Percentiles rank a stretch among this genome's conserved stretches.
Evolutionary conservation across 176 grass and related monocot genomes (phyloP).

Genomic region (Oryza coarctata): DNA sequence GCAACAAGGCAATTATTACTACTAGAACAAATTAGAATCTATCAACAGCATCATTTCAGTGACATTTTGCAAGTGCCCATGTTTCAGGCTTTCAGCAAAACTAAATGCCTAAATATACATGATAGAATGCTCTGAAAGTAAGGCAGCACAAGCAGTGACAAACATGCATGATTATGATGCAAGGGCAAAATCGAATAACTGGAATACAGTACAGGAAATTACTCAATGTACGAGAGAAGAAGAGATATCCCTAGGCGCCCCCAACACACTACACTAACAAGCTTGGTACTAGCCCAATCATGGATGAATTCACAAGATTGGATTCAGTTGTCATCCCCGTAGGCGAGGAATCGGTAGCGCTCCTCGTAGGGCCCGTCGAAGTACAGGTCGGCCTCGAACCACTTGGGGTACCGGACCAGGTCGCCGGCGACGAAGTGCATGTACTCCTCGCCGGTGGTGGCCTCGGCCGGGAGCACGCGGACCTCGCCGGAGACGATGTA

Average conservation of each 20-base stretch:
- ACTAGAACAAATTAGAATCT: not conserved
- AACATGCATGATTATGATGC: not conserved
- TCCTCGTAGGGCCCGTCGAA: conserved; percentile 92
- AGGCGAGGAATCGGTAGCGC: conserved; percentile 81
- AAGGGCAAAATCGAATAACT: not conserved
- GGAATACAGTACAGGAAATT: not conserved
- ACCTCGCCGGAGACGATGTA: conserved; percentile 91
- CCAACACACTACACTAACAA: not conserved
- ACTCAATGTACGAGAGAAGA: not conserved
- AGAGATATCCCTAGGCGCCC: not conserved
- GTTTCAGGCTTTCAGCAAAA: not conserved
- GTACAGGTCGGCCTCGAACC: conserved; percentile 90
- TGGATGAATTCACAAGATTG: not conserved
- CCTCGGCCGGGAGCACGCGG: conserved; percentile 67
- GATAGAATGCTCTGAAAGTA: not conserved
- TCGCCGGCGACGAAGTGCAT: conserved; percentile 95
- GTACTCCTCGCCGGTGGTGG: conserved; percentile 66
- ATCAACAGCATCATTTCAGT: not conserved
- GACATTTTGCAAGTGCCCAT: not conserved
- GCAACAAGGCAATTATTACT: not conserved
- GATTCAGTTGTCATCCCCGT: conserved; percentile 64
- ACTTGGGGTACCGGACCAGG: conserved; percentile 84
- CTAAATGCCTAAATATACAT: not conserved
- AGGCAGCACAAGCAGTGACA: not conserved
- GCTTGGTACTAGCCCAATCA: not conserved